phyloP scores from a whole-genome alignment of 2,329 filamentous ascomycete species.

The Aspergillus uvarum region DNA sequence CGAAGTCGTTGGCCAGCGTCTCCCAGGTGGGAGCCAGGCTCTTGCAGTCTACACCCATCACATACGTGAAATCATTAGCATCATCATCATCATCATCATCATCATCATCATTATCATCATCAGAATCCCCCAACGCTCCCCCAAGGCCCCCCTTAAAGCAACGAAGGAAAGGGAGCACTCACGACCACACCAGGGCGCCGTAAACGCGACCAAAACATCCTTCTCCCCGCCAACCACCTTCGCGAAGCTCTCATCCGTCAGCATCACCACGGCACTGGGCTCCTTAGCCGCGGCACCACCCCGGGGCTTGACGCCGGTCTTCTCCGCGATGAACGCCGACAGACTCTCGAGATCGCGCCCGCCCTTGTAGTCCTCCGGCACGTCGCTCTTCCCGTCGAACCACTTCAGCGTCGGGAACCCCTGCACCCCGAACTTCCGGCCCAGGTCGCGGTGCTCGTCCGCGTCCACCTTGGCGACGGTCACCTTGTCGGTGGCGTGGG shows the following conservation, averaged over 20 bases:
- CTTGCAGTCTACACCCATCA: constrained; percentile 79
- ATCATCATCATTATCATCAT: no score
- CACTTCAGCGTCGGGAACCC: constrained; percentile 97
- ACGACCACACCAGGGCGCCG: constrained; percentile 98
- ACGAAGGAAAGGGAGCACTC: constrained; percentile 49
- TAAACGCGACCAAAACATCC: constrained; percentile 92
- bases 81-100: no score
- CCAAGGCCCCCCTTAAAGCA: constrained; percentile 10
- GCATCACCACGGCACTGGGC: constrained; percentile 72
- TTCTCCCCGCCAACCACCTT: constrained; percentile 77
- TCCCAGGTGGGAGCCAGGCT: constrained; percentile 88
- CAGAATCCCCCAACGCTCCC: no score
- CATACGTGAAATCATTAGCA: neutral
- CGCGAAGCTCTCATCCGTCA: constrained; percentile 78
- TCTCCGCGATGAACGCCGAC: constrained; percentile 75
- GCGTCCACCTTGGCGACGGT: constrained; percentile 95
- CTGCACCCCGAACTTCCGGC: constrained; percentile 82
- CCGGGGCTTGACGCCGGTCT: constrained; percentile 79
- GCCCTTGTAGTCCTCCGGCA: constrained; percentile 79
- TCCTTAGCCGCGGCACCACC: constrained; percentile 46
- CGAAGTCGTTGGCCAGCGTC: constrained; percentile 77
- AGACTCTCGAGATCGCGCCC: constrained; percentile 87
- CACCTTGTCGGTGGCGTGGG: constrained; percentile 71
- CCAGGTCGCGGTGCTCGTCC: constrained; percentile 80
- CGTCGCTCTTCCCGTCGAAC: constrained; percentile 92